Conservation (phyloP, 805 yeast species). For the Schwanniomyces occidentalis region DNA sequence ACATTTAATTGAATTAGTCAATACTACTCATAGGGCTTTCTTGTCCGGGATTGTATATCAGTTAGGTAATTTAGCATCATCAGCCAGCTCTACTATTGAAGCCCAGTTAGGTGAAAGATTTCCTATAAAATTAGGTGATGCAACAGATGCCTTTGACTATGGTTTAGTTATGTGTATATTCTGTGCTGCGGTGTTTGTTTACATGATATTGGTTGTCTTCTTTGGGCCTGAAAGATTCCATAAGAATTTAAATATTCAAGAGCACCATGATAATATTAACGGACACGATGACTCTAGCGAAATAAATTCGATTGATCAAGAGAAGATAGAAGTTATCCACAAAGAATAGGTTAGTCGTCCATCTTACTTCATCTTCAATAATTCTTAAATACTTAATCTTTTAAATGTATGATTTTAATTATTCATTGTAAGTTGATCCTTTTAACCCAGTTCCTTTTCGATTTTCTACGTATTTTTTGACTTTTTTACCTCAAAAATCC, state of each 20-base stretch:
- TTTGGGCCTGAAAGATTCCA: conserved; percentile 58
- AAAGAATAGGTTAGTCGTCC: no score
- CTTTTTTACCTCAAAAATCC: no score
- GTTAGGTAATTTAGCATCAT: conserved; percentile 65
- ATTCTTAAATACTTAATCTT: no score
- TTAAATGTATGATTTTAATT: no score
- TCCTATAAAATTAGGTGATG: conserved; percentile 28
- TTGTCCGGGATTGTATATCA: conserved; percentile 65
- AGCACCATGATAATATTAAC: background rate
- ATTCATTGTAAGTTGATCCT: no score
- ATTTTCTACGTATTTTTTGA: no score
- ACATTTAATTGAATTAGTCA: conserved; percentile 60
- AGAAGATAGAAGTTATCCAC: background rate
- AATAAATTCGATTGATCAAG: background rate
- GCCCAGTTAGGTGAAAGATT: conserved; percentile 58
- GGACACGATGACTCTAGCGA: background rate
- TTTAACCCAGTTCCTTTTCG: no score
- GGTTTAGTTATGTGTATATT: conserved; percentile 65
- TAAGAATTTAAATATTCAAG: conserved; percentile 1
- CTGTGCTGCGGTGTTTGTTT: conserved; percentile 60
- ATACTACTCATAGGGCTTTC: conserved; percentile 63
- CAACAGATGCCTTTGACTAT: conserved; percentile 41
- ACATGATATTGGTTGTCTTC: conserved; percentile 49
- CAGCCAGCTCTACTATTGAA: conserved; percentile 70
- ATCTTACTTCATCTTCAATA: no score